Conservation (phyloP, 225 moss, liverwort and hornwort genomes). For the Physcomitrium patens region DNA sequence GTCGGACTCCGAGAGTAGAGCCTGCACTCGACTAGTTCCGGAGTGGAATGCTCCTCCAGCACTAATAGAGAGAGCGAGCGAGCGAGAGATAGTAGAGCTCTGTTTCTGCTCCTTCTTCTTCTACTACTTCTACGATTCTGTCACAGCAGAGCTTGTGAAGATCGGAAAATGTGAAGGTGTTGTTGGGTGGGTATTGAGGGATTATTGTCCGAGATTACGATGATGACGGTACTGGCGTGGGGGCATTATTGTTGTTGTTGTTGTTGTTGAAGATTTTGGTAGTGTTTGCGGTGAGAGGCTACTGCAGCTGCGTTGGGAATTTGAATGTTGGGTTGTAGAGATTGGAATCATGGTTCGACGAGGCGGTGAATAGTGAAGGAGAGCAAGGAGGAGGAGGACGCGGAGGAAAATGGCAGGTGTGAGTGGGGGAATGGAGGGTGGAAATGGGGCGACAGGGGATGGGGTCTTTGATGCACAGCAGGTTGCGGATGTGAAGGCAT, state of each 20-base stretch:
- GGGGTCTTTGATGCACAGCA: constrained; percentile 87
- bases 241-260: background rate
- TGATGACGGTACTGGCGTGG: too few relatives aligned
- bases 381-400: constrained; percentile 1
- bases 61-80: too few relatives aligned
- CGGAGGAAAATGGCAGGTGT: constrained; percentile 45
- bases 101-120: too few relatives aligned
- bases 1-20: background rate
- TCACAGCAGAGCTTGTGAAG: background rate
- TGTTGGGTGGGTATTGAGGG: background rate
- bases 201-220: background rate
- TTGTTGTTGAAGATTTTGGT: background rate
- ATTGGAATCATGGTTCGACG: constrained; percentile 17
- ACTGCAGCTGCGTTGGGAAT: background rate
- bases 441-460: constrained; percentile 48
- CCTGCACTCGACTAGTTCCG: background rate
- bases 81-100: too few relatives aligned
- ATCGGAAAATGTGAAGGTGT: background rate
- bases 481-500: constrained; percentile 88
- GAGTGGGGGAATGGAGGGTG: constrained; percentile 48
- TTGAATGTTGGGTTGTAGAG: constrained; percentile 1
- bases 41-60: constrained; percentile 11
- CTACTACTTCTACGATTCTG: background rate
- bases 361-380: constrained; percentile 12
- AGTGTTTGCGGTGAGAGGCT: background rate